Evolutionary conservation across 2,329 filamentous ascomycete species (phyloP), one percentile per base, ranked within the genome.

Genomic region (Amauroascus niger): DNA sequence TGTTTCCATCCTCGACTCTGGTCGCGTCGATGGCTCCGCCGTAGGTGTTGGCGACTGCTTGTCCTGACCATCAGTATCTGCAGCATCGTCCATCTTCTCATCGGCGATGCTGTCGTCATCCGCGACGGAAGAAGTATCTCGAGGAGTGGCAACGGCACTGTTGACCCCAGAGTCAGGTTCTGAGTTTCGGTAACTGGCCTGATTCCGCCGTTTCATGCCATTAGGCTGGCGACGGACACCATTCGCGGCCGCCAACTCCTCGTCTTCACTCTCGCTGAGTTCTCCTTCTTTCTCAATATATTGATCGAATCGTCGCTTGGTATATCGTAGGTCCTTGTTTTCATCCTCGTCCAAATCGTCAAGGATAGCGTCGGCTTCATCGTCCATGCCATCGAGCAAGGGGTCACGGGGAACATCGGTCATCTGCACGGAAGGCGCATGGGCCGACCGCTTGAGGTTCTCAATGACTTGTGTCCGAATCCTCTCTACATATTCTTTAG

Each of bases 201-300:
- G 81, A 55, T 83, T 80, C 47, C 79, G 72, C 57, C 76, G 68
- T 59, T 75, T 74, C 49, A 70, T 64, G 16, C 62, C 64, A 35
- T 72, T 71, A 0, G 75, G 73, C 60, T 82, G 79, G 45, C 70
- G 69, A 49, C 79, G 83, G 39, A 89, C 78, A 14, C 89, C 91
- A 60, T 93, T 88, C 35, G 79, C 78, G 14, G 69, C 69, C 49
- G 67, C 67, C 69, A 88, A 81, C 9, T 95, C 88, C 62, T 97
- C 91, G 56, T 95, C 88, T 57, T 95, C 89, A 59, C 87, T 94
- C 41, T 93, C 87, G 55, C 89, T 87, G 41, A 90, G 81, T 65
- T 96, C 91, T 61, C 86, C 87, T 6, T 87, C 81, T 55, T 87
- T 81, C 51, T 83, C 79, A 24, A 88, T 79, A 47, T 80, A 83